phyloP scores from a whole-genome alignment of 371 early-diverging fungal species.

The Encephalitozoon hellem region DNA sequence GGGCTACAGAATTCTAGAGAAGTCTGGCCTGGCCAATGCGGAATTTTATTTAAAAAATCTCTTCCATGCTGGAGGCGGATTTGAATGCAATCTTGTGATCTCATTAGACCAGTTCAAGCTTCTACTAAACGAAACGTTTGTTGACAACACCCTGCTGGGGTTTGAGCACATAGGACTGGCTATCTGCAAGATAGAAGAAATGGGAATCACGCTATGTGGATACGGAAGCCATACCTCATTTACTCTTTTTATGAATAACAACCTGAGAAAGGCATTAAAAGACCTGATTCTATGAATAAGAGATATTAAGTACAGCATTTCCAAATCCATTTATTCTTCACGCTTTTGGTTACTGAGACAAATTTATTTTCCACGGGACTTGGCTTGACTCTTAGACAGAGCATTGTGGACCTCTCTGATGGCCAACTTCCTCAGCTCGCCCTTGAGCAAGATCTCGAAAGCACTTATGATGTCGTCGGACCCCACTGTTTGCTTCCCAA shows the following conservation, averaged over 20 bases:
- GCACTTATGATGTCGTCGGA: conserved; percentile 59
- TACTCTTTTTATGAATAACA: conserved; percentile 11
- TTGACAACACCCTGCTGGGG: background rate
- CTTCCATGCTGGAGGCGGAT: background rate
- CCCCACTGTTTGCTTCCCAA: conserved; percentile 59
- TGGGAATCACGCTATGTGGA: conserved; percentile 14
- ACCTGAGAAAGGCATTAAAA: conserved; percentile 26
- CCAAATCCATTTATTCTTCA: background rate
- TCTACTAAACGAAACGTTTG: background rate
- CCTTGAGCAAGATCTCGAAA: conserved; percentile 50
- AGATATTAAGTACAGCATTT: background rate
- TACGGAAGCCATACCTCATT: background rate
- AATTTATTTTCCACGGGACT: conserved; percentile 53
- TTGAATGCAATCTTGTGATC: background rate
- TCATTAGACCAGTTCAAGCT: conserved; percentile 1
- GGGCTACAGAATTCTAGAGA: conserved; percentile 27
- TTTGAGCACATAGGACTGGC: conserved; percentile 9
- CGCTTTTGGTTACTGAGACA: background rate
- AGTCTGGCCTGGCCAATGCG: background rate
- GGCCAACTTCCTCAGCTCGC: conserved; percentile 58
- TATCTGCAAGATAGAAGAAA: background rate
- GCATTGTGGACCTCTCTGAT: conserved; percentile 56
- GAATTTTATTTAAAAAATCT: conserved; percentile 30
- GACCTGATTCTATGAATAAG: background rate
- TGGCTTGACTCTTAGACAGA: conserved; percentile 50